These are phyloP conservation scores for Gyromitra esculenta DNA, from an alignment of 2,329 filamentous ascomycete genomes.

Conservation along the genomic window DNA sequence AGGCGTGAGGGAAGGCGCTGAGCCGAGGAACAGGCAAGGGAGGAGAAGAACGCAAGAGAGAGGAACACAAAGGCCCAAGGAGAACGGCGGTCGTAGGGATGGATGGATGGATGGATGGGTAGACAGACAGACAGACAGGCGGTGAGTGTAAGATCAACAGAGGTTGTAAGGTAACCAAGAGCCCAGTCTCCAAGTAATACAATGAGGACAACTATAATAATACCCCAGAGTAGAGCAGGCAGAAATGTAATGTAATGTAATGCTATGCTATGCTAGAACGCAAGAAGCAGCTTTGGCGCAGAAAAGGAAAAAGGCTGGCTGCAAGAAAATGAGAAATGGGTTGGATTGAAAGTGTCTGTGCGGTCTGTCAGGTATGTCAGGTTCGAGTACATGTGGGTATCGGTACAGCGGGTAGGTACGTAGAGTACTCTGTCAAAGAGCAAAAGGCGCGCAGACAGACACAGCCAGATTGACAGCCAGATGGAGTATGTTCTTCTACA, in stretches of 20 bases:
- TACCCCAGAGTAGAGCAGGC: conserved; percentile 16
- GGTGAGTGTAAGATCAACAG: not conserved
- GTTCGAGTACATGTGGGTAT: not conserved
- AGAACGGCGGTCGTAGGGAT: conserved; percentile 16
- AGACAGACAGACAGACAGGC: not conserved
- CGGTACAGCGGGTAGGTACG: not conserved
- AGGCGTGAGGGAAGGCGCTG: conserved; percentile 4
- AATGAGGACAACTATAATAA: conserved; percentile 45
- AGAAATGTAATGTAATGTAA: not conserved
- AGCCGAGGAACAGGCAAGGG: conserved; percentile 30
- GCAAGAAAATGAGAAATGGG: not conserved
- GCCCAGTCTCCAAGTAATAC: conserved; percentile 38
- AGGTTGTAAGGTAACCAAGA: not conserved
- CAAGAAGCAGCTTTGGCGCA: conserved; percentile 36
- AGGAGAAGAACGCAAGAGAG: conserved; percentile 26
- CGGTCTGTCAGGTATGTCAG: conserved; percentile 21
- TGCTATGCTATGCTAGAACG: not conserved
- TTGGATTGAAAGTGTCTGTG: conserved; percentile 28
- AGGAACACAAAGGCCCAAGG: conserved; percentile 18
- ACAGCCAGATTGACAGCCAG: not conserved
- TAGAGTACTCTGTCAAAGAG: not conserved
- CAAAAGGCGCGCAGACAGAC: conserved; percentile 2
- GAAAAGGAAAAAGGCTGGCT: conserved; percentile 34
- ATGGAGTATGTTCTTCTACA: conserved; percentile 9
- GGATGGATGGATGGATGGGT: not conserved